Conservation (phyloP, 2,329 filamentous ascomycete genomes). For the Leptographium procerum region DNA sequence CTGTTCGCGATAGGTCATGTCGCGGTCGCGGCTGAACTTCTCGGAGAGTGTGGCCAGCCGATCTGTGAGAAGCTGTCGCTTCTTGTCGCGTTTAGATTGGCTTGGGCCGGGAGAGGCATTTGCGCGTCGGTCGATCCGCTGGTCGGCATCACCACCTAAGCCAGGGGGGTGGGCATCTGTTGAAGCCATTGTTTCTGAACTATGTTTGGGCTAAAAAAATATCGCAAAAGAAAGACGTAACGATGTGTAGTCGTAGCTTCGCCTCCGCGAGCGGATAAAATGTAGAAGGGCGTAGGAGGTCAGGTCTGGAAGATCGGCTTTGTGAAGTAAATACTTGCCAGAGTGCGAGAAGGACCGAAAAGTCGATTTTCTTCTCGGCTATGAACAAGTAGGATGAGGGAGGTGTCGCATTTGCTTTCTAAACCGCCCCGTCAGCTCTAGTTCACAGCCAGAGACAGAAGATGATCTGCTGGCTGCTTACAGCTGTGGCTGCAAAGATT, state of each 20-base stretch:
- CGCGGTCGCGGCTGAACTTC: slow-evolving; percentile 69
- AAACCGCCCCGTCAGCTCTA: neutral
- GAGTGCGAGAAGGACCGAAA: neutral
- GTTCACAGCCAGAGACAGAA: neutral
- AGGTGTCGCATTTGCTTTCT: neutral
- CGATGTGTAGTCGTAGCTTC: neutral
- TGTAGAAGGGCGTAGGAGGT: neutral
- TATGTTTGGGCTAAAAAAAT: neutral
- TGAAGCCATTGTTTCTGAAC: neutral
- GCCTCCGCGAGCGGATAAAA: neutral
- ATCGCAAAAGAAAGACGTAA: neutral
- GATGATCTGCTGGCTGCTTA: neutral
- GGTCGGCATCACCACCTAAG: slow-evolving; percentile 1
- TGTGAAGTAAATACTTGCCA: neutral
- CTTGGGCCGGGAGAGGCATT: slow-evolving; percentile 22
- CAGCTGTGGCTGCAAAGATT: neutral
- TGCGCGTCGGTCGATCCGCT: slow-evolving; percentile 14
- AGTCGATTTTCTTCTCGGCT: neutral
- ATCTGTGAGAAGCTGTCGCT: slow-evolving; percentile 71
- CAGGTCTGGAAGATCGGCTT: neutral
- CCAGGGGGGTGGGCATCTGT: neutral
- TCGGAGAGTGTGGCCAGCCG: slow-evolving; percentile 65
- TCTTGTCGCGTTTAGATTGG: slow-evolving; percentile 79
- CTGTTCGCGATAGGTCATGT: slow-evolving; percentile 78
- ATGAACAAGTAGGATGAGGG: neutral